Base-by-base conservation (phyloP, 2,329 filamentous ascomycete genomes). In the Monilinia laxa region DNA sequence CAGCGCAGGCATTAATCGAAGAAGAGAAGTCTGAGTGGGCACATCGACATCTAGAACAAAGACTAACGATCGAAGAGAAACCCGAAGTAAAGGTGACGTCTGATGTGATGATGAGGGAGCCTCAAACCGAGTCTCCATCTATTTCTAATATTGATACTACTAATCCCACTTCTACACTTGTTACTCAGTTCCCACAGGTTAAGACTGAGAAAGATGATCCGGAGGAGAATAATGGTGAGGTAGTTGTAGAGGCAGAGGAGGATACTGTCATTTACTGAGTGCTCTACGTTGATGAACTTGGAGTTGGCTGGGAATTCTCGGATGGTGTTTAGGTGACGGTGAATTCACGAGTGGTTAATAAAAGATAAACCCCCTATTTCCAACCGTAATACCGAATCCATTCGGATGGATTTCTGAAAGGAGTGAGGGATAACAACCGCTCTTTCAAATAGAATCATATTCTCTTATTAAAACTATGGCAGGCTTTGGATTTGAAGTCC, bases 181-280 rank as follows among this genome's bases (percentile, higher is more conserved):
- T 66, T 68, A 70, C 75, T 47, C 70, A 70, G 67, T 69, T 73
- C 58, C 70, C 71, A 55, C 66, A 71, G 68, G 40, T 56, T 35
- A 66, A 76, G 77, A 78, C 70, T 71, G 74, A 69, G 76, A 78
- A 74, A 80, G 78, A 74, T 80, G 79, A 74, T 74, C 76, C 84
- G 72, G 84, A 90, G 68, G 90, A 93, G 73, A 88, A 92, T 69
- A 84, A 85, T 62, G 90, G 87, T 64, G 91, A 93, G 74, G 88
- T 94, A 66, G 83, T 96, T 71, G 87, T 95, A 64, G 90, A 92
- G 77, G 91, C 90, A 65, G 91, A 92, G 68, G 93, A 97, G 80
- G 93, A 97, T 74, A 93, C 90, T 73, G 92, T 97, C 64, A 94
- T 96, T 68, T 97, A 97, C 80, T 97, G 81, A 84, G 65, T 64